Conservation (phyloP, 768 basidiomycete genomes). For the Tremella yokohamensis region DNA sequence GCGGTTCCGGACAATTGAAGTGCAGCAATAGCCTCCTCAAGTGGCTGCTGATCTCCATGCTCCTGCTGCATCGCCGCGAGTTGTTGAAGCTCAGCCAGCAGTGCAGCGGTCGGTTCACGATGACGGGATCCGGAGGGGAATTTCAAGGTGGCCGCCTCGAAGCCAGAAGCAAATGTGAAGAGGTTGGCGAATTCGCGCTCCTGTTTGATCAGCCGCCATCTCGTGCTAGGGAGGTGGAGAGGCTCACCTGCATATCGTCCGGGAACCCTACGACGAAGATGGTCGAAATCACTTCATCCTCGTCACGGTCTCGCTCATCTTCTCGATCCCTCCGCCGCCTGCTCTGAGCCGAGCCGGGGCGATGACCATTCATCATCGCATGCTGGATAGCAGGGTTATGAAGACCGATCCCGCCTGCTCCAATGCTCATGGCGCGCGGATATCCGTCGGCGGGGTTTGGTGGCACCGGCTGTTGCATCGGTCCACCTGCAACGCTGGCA, state of each 20-base stretch:
- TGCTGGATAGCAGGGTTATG: not conserved
- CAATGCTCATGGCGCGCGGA: slow-evolving; percentile 9
- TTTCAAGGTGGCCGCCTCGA: slow-evolving; percentile 96
- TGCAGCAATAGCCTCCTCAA: slow-evolving; percentile 42
- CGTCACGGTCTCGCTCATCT: slow-evolving; percentile 13
- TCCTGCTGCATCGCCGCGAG: slow-evolving; percentile 26
- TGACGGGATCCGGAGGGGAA: slow-evolving; percentile 67
- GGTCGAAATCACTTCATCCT: slow-evolving; percentile 81
- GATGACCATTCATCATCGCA: slow-evolving; percentile 7
- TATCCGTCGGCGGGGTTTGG: slow-evolving; percentile 14
- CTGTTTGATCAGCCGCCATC: slow-evolving; percentile 53
- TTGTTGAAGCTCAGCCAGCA: slow-evolving; percentile 35
- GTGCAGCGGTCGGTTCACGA: slow-evolving; percentile 36
- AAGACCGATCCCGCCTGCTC: slow-evolving; percentile 5
- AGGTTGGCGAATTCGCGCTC: slow-evolving; percentile 99
- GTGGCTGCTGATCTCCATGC: slow-evolving; percentile 20
- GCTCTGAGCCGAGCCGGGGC: slow-evolving; percentile 19
- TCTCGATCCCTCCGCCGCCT: slow-evolving; percentile 26
- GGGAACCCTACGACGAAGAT: slow-evolving; percentile 99
- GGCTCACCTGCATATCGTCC: slow-evolving; percentile 91
- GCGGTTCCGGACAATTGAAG: slow-evolving; percentile 31
- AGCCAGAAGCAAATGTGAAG: slow-evolving; percentile 93
- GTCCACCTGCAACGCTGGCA: slow-evolving; percentile 9
- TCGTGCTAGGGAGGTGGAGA: not conserved
- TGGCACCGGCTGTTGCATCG: slow-evolving; percentile 13